phyloP scores from a whole-genome alignment of 257 asterid species.

The Phtheirospermum japonicum region DNA sequence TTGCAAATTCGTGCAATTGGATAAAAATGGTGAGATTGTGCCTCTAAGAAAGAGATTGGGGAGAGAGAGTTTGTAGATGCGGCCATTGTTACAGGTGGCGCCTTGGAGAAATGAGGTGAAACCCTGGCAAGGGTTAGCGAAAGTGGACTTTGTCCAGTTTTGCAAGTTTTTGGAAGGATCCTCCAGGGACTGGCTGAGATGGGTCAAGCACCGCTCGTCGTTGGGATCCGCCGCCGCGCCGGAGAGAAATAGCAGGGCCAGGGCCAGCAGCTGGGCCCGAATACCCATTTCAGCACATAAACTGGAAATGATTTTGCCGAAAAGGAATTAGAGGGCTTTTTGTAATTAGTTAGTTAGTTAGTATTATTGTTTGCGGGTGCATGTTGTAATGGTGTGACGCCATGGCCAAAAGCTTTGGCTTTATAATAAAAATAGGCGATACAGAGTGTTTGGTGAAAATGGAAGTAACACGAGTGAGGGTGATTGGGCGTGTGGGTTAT shows the following conservation, averaged over 20 bases:
- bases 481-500: conserved; percentile 20
- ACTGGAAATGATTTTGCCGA: neutral
- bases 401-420: conserved; percentile 1
- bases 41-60: conserved; percentile 59
- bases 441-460: conserved; percentile 38
- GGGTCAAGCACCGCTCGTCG: conserved; percentile 65
- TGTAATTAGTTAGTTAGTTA: neutral
- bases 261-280: conserved; percentile 26
- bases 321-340: neutral
- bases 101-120: conserved; percentile 62
- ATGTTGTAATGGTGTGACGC: conserved; percentile 24
- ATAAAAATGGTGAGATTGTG: conserved; percentile 66
- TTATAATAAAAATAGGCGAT: no score
- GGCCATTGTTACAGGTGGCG: conserved; percentile 86
- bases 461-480: conserved; percentile 28
- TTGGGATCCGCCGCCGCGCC: conserved; percentile 60
- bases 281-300: conserved; percentile 36
- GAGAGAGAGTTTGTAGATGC: conserved; percentile 69
- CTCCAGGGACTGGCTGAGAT: conserved; percentile 49
- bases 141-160: conserved; percentile 63
- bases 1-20: conserved; percentile 78
- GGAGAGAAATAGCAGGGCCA: conserved; percentile 30
- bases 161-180: conserved; percentile 57
- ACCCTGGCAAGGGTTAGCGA: conserved; percentile 70
- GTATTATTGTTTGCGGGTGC: conserved; percentile 21